Evolutionary conservation across 2,329 filamentous ascomycete genomes (phyloP), one percentile per base, ranked within the genome.

Genomic region (Colletotrichum eleusines): DNA sequence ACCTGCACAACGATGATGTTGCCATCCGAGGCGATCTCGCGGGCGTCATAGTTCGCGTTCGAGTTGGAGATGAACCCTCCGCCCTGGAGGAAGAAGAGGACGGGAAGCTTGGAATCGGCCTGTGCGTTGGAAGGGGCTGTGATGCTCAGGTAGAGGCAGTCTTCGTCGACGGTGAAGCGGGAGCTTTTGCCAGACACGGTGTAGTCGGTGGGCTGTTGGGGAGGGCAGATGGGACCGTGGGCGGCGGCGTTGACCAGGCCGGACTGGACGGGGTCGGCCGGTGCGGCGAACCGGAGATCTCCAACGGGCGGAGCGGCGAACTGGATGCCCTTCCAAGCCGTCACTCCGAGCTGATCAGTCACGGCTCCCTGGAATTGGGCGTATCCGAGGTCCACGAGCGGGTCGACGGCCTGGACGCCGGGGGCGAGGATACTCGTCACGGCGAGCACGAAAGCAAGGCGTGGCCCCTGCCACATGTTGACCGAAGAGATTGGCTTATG

Each of bases 241-340:
- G 40, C 11, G n/a, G 83, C 82, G 26, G 91, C 91, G 66, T 84
- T 75, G 67, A 89, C 85, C 5, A 87, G 76, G 1, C 80, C 82
- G 2, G 79, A 70, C 23, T 83, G 80, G 1, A 77, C 74, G 0
- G 80, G 73, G 77, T 93, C 90, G 75, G 86, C 82, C 0, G 93
- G 92, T 16, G 89, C 88, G 63, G 85, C 83, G 76, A 94, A 95
- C 26, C 93, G 86, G 71, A 93, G 77, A 7, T 87, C 75, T 1
- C 90, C 91, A 2, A 92, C 67, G 0, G 93, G 93, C 18, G 92
- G 84, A 6, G 91, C 89, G 1, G 92, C 93, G 81, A 89, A 96
- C 53, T 92, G 88, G 73, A 96, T 88, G 1, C 92, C 93, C 9
- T 93, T 85, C 91, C 92, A 95, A 78, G 91, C 86, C 2, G 87